Percentiles rank a stretch among this genome's conserved stretches.
These are phyloP conservation scores for Trichothecium roseum DNA, from an alignment of 2,329 filamentous ascomycete species.

Conservation along the genomic window DNA sequence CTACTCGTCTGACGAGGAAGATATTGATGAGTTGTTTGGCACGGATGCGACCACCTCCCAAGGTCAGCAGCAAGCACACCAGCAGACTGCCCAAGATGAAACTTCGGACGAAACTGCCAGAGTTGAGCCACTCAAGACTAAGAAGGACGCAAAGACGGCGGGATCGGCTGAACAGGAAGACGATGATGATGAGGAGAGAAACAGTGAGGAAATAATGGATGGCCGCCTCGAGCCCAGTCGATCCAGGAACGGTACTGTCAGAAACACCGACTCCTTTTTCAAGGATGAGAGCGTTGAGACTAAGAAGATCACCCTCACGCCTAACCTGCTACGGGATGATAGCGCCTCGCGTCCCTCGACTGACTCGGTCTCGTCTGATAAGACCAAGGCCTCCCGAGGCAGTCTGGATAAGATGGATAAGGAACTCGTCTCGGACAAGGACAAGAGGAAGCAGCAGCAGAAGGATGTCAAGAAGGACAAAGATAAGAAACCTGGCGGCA, in stretches of 20 bases:
- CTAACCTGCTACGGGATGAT: constrained; percentile 83
- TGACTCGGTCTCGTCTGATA: constrained; percentile 29
- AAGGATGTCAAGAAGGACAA: constrained; percentile 61
- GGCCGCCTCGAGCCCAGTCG: constrained; percentile 43
- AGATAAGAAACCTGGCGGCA: constrained; percentile 46
- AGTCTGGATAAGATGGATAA: constrained; percentile 64
- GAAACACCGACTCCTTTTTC: constrained; percentile 95
- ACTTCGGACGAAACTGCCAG: constrained; percentile 41
- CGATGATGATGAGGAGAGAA: constrained; percentile 26
- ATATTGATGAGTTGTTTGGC: constrained; percentile 34
- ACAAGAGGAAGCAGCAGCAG: constrained; percentile 64
- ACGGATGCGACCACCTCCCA: constrained; percentile 19
- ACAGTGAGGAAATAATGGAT: constrained; percentile 59
- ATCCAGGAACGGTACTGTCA: constrained; percentile 75
- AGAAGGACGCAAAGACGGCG: constrained; percentile 1
- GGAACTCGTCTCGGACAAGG: constrained; percentile 50
- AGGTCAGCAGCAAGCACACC: constrained; percentile 17
- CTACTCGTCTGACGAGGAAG: constrained; percentile 68
- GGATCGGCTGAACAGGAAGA: constrained; percentile 19
- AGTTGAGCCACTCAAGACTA: constrained; percentile 44
- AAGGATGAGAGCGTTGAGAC: constrained; percentile 93
- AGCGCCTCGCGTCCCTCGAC: constrained; percentile 44
- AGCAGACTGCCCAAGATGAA: constrained; percentile 18
- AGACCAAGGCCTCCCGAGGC: constrained; percentile 39
- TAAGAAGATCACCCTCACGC: constrained; percentile 93